phyloP scores from a whole-genome alignment of 148 eudicot species.

The Fallopia convolvulus region DNA sequence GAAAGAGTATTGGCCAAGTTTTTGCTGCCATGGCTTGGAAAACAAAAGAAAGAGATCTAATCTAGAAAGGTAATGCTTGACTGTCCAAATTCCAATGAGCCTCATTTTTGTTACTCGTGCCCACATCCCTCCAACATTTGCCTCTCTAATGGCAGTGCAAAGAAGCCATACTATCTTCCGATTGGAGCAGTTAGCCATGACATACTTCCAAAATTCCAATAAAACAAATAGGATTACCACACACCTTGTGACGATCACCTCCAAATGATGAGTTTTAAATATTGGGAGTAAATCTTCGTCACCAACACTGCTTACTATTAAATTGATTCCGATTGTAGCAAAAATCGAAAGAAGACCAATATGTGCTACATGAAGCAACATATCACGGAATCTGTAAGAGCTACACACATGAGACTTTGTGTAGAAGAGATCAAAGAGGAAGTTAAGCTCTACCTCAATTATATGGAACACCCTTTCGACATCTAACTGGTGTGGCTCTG shows the following conservation, averaged over 20 bases:
- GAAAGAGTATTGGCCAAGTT: neutral
- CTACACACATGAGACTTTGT: conserved; percentile 1
- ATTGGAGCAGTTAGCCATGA: neutral
- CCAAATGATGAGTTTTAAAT: too few relatives aligned
- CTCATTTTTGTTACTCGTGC: neutral
- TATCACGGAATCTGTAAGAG: neutral
- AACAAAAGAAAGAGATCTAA: neutral
- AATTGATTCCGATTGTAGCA: neutral
- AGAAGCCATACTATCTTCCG: conserved; percentile 1
- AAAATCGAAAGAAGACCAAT: neutral
- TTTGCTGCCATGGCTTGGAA: neutral
- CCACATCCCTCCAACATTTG: neutral
- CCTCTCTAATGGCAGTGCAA: neutral
- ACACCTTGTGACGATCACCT: too few relatives aligned
- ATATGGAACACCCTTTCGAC: neutral
- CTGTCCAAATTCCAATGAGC: neutral
- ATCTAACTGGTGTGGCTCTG: too few relatives aligned
- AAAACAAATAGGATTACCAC: neutral
- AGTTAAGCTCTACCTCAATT: neutral
- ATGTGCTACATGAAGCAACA: neutral
- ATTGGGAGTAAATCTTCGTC: too few relatives aligned
- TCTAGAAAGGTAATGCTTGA: neutral
- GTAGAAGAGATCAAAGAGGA: neutral
- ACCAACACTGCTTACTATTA: too few relatives aligned
- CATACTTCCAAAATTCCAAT: neutral